phyloP scores from a whole-genome alignment of 371 early-diverging fungal genomes.

The Neoconidiobolus thromboides region DNA sequence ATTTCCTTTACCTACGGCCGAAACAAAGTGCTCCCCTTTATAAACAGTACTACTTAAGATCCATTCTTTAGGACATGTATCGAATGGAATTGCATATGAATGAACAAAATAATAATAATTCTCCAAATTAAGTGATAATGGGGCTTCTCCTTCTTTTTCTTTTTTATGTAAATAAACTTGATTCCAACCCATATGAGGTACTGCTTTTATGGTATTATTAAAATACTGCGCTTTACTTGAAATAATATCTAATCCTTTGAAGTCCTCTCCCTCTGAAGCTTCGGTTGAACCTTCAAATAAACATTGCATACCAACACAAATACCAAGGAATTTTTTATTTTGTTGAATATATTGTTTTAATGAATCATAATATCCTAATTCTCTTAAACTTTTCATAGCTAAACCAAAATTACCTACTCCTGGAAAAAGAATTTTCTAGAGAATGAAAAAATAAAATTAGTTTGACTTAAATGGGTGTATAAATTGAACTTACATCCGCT shows the following conservation, averaged over 20 bases:
- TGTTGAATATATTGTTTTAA: slow-evolving; percentile 61
- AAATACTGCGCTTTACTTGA: slow-evolving; percentile 52
- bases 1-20: slow-evolving; percentile 61
- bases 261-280: slow-evolving; percentile 23
- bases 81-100: slow-evolving; percentile 67
- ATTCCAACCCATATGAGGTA: slow-evolving; percentile 99
- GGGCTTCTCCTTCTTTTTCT: slow-evolving; percentile 10
- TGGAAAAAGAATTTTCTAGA: slow-evolving; percentile 88
- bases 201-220: slow-evolving; percentile 43
- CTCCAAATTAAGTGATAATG: slow-evolving; percentile 22
- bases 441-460: neutral
- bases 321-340: slow-evolving; percentile 85
- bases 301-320: slow-evolving; percentile 96
- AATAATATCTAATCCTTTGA: slow-evolving; percentile 73
- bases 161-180: slow-evolving; percentile 19
- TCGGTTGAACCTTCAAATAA: slow-evolving; percentile 85
- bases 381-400: slow-evolving; percentile 62
- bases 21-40: slow-evolving; percentile 66
- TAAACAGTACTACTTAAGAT: slow-evolving; percentile 59
- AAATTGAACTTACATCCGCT: slow-evolving; percentile 51
- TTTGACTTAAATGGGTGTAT: neutral
- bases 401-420: slow-evolving; percentile 94
- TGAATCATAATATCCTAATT: slow-evolving; percentile 58
- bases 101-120: slow-evolving; percentile 89
- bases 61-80: slow-evolving; percentile 24